phyloP scores from a whole-genome alignment of 2,329 filamentous ascomycete species.

The Aspergillus intermedius region DNA sequence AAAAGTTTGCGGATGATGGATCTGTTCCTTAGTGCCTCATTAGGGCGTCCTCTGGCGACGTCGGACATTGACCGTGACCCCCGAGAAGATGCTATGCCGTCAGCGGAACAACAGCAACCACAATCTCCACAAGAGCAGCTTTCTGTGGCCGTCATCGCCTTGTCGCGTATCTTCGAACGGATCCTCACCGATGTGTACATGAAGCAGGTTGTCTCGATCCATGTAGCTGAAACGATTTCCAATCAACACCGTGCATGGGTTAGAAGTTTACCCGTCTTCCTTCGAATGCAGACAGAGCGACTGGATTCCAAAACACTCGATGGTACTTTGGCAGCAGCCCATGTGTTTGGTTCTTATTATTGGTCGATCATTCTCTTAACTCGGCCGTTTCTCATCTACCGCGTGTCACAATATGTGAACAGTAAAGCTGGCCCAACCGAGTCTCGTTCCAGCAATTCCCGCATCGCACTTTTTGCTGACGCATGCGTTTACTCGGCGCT shows the following conservation, averaged over 20 bases:
- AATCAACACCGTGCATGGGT: slow-evolving; percentile 39
- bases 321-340: slow-evolving; percentile 41
- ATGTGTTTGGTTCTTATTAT: slow-evolving; percentile 47
- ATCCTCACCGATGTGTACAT: slow-evolving; percentile 40
- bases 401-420: slow-evolving; percentile 38
- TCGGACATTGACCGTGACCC: slow-evolving; percentile 45
- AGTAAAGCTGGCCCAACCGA: slow-evolving; percentile 21
- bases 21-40: slow-evolving; percentile 45
- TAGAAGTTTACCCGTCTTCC: slow-evolving; percentile 36
- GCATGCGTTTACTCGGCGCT: slow-evolving; percentile 42
- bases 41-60: slow-evolving; percentile 49
- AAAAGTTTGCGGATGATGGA: slow-evolving; percentile 49
- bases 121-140: slow-evolving; percentile 33
- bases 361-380: slow-evolving; percentile 50
- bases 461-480: slow-evolving; percentile 29
- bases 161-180: slow-evolving; percentile 38
- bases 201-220: slow-evolving; percentile 37
- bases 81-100: slow-evolving; percentile 27
- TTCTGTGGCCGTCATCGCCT: slow-evolving; percentile 42
- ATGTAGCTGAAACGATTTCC: slow-evolving; percentile 37
- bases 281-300: slow-evolving; percentile 42
- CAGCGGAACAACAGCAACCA: slow-evolving; percentile 12
- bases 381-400: slow-evolving; percentile 48
- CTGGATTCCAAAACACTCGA: slow-evolving; percentile 34
- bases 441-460: slow-evolving; percentile 20